Evolutionary conservation across 805 yeast genomes (phyloP).

Genomic region (Metschnikowia peoriensis): DNA sequence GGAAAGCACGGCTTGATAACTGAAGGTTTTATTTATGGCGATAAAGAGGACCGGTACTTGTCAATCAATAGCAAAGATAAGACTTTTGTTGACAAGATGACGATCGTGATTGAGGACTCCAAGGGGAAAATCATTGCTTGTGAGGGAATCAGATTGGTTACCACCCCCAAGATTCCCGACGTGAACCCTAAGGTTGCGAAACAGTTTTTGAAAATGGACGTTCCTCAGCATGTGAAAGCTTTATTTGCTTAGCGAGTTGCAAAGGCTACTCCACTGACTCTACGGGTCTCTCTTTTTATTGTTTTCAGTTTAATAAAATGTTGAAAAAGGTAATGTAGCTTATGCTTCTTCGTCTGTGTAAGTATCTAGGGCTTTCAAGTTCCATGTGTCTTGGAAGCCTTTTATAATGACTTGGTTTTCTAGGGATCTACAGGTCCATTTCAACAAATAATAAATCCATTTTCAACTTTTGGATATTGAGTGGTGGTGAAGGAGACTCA

Average conservation of each 20-base stretch:
- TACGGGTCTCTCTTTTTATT: not conserved
- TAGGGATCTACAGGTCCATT: no score
- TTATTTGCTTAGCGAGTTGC: not conserved
- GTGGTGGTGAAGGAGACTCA: no score
- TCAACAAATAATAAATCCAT: no score
- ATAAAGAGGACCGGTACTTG: conserved; percentile 3
- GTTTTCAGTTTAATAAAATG: not conserved
- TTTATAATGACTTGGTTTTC: no score
- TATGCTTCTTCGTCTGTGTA: no score
- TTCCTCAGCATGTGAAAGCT: not conserved
- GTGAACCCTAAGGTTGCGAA: conserved; percentile 1
- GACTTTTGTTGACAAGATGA: conserved; percentile 1
- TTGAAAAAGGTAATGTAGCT: not conserved
- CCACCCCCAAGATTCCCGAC: not conserved
- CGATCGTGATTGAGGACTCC: not conserved
- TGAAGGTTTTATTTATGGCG: not conserved
- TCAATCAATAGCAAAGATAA: conserved; percentile 3
- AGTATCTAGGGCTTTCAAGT: no score
- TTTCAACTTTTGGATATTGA: no score
- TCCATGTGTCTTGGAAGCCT: no score
- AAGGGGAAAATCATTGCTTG: conserved; percentile 1
- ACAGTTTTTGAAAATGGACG: not conserved
- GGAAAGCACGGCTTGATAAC: conserved; percentile 4
- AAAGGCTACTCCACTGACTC: not conserved
- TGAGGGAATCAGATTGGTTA: not conserved